These are phyloP conservation scores for Raffaelea arxii DNA, from an alignment of 2,329 filamentous ascomycete genomes.

Conservation along the genomic window DNA sequence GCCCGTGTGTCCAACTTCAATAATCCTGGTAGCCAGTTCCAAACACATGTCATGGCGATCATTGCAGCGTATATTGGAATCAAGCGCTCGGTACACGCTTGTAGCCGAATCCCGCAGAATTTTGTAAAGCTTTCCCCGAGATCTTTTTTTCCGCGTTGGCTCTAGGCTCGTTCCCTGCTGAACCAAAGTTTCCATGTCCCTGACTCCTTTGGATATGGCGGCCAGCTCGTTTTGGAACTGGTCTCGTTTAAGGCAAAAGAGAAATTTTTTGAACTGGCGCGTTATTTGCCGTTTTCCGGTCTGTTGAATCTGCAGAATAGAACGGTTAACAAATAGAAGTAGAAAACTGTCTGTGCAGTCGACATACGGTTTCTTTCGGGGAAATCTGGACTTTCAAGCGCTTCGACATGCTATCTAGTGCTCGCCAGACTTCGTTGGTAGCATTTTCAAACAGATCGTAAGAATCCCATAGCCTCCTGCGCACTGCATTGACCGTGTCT, in stretches of 20 bases:
- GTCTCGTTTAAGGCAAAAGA: not conserved
- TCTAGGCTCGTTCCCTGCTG: not conserved
- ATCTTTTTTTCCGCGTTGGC: not conserved
- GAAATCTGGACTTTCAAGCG: not conserved
- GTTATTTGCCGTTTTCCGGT: not conserved
- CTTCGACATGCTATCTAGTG: not conserved
- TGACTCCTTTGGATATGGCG: not conserved
- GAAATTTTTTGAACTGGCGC: not conserved
- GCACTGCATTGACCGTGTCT: not conserved
- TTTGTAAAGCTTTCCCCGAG: not conserved
- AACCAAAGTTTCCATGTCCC: not conserved
- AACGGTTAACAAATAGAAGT: not conserved
- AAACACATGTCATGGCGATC: not conserved
- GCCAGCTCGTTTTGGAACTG: not conserved
- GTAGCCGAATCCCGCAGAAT: not conserved
- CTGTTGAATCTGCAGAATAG: not conserved
- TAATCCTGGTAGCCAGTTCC: not conserved
- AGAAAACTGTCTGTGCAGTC: not conserved
- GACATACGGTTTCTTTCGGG: not conserved
- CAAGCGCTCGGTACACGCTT: not conserved
- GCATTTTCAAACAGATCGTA: not conserved
- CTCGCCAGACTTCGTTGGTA: not conserved
- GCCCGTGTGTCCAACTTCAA: not conserved
- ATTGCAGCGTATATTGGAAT: not conserved
- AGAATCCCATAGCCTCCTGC: not conserved